Conservation (phyloP, 805 yeast species). For the Komagataella pastoris region DNA sequence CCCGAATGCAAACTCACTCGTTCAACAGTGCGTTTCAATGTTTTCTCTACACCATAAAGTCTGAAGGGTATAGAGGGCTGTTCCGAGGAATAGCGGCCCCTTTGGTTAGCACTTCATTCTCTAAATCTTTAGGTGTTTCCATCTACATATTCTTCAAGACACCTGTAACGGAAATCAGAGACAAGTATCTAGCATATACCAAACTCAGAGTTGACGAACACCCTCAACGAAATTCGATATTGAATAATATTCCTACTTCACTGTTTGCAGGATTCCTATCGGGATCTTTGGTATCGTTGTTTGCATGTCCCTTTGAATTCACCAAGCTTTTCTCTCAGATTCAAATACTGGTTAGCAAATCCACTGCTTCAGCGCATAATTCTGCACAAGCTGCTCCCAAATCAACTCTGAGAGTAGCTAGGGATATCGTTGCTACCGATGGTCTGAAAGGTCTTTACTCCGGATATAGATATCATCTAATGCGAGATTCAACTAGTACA, state of each 20-base stretch:
- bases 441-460: slow-evolving; percentile 60
- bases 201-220: slow-evolving; percentile 3
- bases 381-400: slow-evolving; percentile 14
- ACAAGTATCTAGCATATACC: not conserved
- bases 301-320: slow-evolving; percentile 79
- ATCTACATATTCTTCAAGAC: slow-evolving; percentile 47
- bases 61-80: slow-evolving; percentile 59
- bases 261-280: slow-evolving; percentile 50
- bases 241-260: slow-evolving; percentile 29
- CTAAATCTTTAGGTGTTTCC: slow-evolving; percentile 54
- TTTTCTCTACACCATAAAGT: slow-evolving; percentile 32
- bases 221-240: slow-evolving; percentile 6
- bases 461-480: slow-evolving; percentile 54
- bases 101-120: slow-evolving; percentile 47
- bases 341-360: slow-evolving; percentile 28
- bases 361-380: slow-evolving; percentile 5
- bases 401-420: slow-evolving; percentile 26
- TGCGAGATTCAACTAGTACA: slow-evolving; percentile 59
- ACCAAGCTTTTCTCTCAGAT: slow-evolving; percentile 74
- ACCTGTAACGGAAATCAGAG: slow-evolving; percentile 8
- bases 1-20: slow-evolving; percentile 71
- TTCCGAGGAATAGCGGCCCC: slow-evolving; percentile 74
- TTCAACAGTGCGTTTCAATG: slow-evolving; percentile 48
- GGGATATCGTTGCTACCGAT: slow-evolving; percentile 39
- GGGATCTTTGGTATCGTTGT: slow-evolving; percentile 48